phyloP scores from a whole-genome alignment of 2,329 filamentous ascomycete species.

The Chaetomiaceae sp. region DNA sequence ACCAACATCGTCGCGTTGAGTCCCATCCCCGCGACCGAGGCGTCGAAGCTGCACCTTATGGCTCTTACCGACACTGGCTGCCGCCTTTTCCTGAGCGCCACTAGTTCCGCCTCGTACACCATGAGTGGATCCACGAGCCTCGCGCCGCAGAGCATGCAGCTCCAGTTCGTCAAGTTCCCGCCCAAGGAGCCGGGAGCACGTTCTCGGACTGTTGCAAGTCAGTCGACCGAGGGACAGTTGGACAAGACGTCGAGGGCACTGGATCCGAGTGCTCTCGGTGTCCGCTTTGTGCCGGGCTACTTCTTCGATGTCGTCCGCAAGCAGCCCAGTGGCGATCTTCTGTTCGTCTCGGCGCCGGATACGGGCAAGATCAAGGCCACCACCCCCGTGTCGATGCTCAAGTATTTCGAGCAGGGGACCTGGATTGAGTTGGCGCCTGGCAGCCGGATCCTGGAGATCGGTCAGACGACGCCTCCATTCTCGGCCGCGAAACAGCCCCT shows the following conservation, averaged over 20 bases:
- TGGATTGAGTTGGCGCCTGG: slow-evolving; percentile 67
- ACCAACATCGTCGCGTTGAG: slow-evolving; percentile 80
- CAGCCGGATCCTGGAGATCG: slow-evolving; percentile 71
- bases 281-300: slow-evolving; percentile 77
- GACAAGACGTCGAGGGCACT: slow-evolving; percentile 48
- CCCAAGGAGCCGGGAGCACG: slow-evolving; percentile 45
- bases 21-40: slow-evolving; percentile 73
- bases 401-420: slow-evolving; percentile 73
- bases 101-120: slow-evolving; percentile 66
- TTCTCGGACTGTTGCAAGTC: slow-evolving; percentile 23
- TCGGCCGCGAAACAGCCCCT: slow-evolving; percentile 61
- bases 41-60: slow-evolving; percentile 81
- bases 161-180: slow-evolving; percentile 95
- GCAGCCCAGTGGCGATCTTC: slow-evolving; percentile 55
- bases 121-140: slow-evolving; percentile 52
- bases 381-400: slow-evolving; percentile 47
- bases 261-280: slow-evolving; percentile 47
- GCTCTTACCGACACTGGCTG: slow-evolving; percentile 87
- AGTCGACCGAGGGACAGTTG: slow-evolving; percentile 37
- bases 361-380: slow-evolving; percentile 73
- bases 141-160: slow-evolving; percentile 90
- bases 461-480: slow-evolving; percentile 69
- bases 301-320: slow-evolving; percentile 79
- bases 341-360: slow-evolving; percentile 87
- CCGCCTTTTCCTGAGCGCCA: slow-evolving; percentile 87